These are phyloP conservation scores for Lipomyces sp. DNA, from an alignment of 805 yeast genomes.

Conservation along the genomic window DNA sequence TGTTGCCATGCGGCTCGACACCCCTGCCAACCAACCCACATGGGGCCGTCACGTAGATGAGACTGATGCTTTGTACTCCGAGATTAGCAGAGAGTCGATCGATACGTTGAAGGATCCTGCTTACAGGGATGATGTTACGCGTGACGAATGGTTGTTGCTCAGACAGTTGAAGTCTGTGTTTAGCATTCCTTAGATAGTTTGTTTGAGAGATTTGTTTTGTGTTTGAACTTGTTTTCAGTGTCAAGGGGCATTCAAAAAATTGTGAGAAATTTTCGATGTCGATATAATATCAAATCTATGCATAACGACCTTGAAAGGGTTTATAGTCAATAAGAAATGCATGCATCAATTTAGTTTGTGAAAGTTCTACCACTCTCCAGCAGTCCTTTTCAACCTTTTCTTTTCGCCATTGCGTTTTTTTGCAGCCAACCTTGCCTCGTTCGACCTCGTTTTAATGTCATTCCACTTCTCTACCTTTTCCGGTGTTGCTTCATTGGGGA, in stretches of 20 bases:
- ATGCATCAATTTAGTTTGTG: not conserved
- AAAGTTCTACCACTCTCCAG: not conserved
- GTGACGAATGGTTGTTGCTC: constrained; percentile 94
- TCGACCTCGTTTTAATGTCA: constrained; percentile 8
- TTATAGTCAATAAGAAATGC: not conserved
- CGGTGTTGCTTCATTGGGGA: constrained; percentile 40
- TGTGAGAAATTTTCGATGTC: not conserved
- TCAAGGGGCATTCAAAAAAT: not conserved
- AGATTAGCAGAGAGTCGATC: constrained; percentile 84
- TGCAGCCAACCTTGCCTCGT: constrained; percentile 1
- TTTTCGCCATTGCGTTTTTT: not conserved
- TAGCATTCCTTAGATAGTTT: constrained; percentile 64
- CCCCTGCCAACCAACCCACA: constrained; percentile 85
- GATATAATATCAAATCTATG: not conserved
- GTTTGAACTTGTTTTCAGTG: not conserved
- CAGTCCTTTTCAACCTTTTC: not conserved
- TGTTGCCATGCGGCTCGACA: constrained; percentile 97
- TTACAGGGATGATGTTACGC: constrained; percentile 88
- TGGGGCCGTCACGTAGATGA: constrained; percentile 99
- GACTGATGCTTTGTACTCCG: constrained; percentile 85
- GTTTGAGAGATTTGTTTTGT: not conserved
- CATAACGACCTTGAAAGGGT: not conserved
- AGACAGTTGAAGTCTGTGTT: constrained; percentile 86
- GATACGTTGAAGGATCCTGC: constrained; percentile 99
- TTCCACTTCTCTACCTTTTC: constrained; percentile 24